phyloP scores from a whole-genome alignment of 2,329 filamentous ascomycete genomes.

The Aureobasidium pullulans region DNA sequence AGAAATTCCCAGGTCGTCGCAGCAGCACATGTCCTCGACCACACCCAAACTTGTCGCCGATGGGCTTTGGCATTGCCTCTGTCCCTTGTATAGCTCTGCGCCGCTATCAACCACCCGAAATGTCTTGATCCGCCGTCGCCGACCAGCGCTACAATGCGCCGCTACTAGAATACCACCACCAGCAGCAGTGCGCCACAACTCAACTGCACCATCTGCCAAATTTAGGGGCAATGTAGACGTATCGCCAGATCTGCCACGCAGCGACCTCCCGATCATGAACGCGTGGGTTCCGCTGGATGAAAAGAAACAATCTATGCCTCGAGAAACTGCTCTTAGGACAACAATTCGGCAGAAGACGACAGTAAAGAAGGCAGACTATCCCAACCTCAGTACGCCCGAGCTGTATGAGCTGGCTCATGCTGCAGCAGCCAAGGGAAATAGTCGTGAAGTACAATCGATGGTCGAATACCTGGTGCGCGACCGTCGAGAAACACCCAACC shows the following conservation, averaged over 20 bases:
- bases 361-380: background rate
- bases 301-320: constrained; percentile 8
- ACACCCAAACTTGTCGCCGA: constrained; percentile 38
- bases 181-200: constrained; percentile 17
- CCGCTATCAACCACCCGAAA: constrained; percentile 3
- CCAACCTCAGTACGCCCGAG: constrained; percentile 20
- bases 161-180: background rate
- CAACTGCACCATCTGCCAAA: background rate
- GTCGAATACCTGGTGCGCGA: constrained; percentile 53
- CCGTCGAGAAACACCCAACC: constrained; percentile 49
- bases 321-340: background rate
- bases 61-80: constrained; percentile 58
- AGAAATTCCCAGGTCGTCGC: background rate
- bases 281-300: background rate
- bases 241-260: background rate
- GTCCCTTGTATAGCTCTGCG: constrained; percentile 40
- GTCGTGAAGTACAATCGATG: constrained; percentile 36
- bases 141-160: constrained; percentile 15
- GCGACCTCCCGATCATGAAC: background rate
- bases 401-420: constrained; percentile 46
- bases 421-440: constrained; percentile 32
- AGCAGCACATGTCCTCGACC: constrained; percentile 25
- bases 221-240: background rate
- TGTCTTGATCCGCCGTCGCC: constrained; percentile 11
- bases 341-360: background rate